These are phyloP conservation scores for Tylopilus vinaceipallidus DNA, from an alignment of 768 basidiomycete species.

Conservation along the genomic window DNA sequence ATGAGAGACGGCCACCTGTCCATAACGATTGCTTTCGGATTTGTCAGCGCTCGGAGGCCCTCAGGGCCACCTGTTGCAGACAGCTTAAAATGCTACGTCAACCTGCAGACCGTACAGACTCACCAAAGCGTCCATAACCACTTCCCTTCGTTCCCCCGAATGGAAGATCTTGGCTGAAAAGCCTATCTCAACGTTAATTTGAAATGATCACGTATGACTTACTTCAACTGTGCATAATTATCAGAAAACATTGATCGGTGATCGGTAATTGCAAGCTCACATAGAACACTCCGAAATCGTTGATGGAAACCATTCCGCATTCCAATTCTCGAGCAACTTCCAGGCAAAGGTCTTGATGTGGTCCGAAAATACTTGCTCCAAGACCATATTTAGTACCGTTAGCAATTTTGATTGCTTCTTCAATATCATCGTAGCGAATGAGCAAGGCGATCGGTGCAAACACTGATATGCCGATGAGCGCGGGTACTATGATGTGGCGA, in stretches of 20 bases:
- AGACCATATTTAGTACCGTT: slow-evolving; percentile 89
- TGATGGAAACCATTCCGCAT: slow-evolving; percentile 96
- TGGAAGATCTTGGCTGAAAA: slow-evolving; percentile 79
- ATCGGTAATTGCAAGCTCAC: slow-evolving; percentile 40
- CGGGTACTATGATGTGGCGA: background rate
- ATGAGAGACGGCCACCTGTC: slow-evolving; percentile 85
- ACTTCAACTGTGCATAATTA: slow-evolving; percentile 57
- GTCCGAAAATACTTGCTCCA: slow-evolving; percentile 93
- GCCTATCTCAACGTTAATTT: background rate
- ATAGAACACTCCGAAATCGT: slow-evolving; percentile 91
- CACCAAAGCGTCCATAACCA: slow-evolving; percentile 93
- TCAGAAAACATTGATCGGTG: slow-evolving; percentile 16
- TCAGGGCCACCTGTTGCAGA: slow-evolving; percentile 75
- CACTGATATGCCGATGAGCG: slow-evolving; percentile 46
- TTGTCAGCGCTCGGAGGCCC: slow-evolving; percentile 85
- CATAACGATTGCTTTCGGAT: slow-evolving; percentile 80
- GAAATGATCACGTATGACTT: slow-evolving; percentile 28
- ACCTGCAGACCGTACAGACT: slow-evolving; percentile 17
- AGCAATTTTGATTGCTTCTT: slow-evolving; percentile 85
- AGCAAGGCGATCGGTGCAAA: slow-evolving; percentile 92
- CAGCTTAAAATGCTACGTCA: slow-evolving; percentile 6
- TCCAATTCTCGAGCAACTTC: slow-evolving; percentile 79
- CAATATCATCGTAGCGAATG: slow-evolving; percentile 78
- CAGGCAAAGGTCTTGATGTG: slow-evolving; percentile 72
- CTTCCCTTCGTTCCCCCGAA: slow-evolving; percentile 92